A percentile compares a stretch with the other conserved stretches of the same genome.
phyloP scores from a whole-genome alignment of 2,329 filamentous ascomycete species.

The Corynespora cassiicola region DNA sequence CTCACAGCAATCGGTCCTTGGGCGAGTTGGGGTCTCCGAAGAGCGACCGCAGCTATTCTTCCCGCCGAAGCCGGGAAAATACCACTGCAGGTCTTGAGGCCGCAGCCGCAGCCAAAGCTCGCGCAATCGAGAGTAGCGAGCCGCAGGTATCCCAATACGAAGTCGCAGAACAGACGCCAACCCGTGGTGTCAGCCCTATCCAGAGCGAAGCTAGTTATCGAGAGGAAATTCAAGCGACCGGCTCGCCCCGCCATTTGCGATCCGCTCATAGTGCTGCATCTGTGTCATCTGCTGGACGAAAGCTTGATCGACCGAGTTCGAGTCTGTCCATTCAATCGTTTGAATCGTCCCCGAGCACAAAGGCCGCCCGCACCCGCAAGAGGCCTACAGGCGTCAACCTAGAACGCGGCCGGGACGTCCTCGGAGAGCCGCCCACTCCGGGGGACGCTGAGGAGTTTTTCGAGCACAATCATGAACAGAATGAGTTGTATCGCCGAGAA shows the following conservation, averaged over 20 bases:
- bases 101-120: slow-evolving; percentile 46
- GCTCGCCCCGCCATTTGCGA: slow-evolving; percentile 56
- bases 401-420: slow-evolving; percentile 58
- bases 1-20: slow-evolving; percentile 66
- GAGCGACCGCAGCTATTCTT: slow-evolving; percentile 54
- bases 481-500: slow-evolving; percentile 61
- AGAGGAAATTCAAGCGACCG: slow-evolving; percentile 27
- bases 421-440: slow-evolving; percentile 42
- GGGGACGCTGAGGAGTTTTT: slow-evolving; percentile 58
- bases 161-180: slow-evolving; percentile 38
- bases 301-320: slow-evolving; percentile 58
- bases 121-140: slow-evolving; percentile 40
- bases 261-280: slow-evolving; percentile 51
- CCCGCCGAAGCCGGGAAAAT: slow-evolving; percentile 28
- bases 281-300: slow-evolving; percentile 68
- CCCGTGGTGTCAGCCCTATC: slow-evolving; percentile 82
- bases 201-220: slow-evolving; percentile 87
- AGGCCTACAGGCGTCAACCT: slow-evolving; percentile 61
- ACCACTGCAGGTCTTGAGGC: slow-evolving; percentile 31
- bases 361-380: slow-evolving; percentile 60
- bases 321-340: slow-evolving; percentile 66
- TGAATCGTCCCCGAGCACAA: slow-evolving; percentile 64
- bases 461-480: slow-evolving; percentile 62
- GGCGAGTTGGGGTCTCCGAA: slow-evolving; percentile 55
- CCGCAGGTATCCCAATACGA: slow-evolving; percentile 46